Evolutionary conservation across 31 red algal species (phyloP).

Genomic region (Odonthalia washingtoniensis): DNA sequence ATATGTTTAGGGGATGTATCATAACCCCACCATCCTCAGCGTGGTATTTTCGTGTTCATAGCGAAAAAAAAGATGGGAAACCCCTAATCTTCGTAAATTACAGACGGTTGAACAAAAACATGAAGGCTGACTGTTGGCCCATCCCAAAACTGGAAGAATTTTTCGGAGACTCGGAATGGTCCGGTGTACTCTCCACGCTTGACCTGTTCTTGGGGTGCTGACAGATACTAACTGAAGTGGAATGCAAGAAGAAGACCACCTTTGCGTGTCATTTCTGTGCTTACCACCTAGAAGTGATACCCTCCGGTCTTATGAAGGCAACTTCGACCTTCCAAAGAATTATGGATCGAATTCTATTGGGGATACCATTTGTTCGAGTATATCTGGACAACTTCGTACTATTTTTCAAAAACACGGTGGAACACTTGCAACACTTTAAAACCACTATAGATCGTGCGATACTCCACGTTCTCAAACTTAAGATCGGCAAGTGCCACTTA

Average conservation of each 20-base stretch:
- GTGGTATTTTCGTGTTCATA: conserved; percentile 2
- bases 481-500: conserved; percentile 1
- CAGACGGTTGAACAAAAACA: not conserved
- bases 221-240: not conserved
- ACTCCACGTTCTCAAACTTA: not conserved
- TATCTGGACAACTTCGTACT: not conserved
- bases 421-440: not conserved
- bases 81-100: not conserved
- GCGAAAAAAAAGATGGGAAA: conserved; percentile 17
- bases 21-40: not conserved
- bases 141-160: conserved; percentile 10
- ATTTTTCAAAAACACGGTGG: not conserved
- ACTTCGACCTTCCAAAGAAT: not conserved
- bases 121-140: conserved; percentile 11
- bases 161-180: not conserved
- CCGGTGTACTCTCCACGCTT: not conserved
- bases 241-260: conserved; percentile 11
- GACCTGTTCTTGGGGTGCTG: not conserved
- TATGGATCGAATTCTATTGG: not conserved
- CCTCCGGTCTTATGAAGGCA: not conserved
- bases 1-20: not conserved
- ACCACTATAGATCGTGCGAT: not conserved
- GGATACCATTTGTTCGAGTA: not conserved
- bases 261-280: not conserved
- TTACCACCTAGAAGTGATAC: conserved; percentile 11